phyloP scores from a whole-genome alignment of 2,329 filamentous ascomycete species.

The Phaeoacremonium minimum region DNA sequence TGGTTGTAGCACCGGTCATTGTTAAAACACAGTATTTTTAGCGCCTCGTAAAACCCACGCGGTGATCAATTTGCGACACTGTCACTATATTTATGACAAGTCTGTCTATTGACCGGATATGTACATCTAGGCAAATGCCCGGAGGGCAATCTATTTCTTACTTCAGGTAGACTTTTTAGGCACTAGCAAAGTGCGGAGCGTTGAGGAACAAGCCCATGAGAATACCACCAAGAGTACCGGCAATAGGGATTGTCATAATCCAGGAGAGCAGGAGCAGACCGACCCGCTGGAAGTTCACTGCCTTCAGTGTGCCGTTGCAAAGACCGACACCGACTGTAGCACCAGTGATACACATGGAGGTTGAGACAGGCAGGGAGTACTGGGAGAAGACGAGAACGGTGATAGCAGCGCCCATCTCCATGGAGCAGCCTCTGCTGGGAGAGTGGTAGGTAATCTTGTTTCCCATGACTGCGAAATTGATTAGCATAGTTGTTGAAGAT shows the following conservation, averaged over 20 bases:
- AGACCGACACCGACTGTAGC: conserved; percentile 75
- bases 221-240: conserved; percentile 49
- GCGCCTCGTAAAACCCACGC: no score
- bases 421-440: conserved; percentile 55
- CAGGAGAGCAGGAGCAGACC: conserved; percentile 63
- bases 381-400: conserved; percentile 74
- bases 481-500: conserved; percentile 10
- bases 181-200: conserved; percentile 52
- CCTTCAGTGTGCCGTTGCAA: conserved; percentile 67
- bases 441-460: conserved; percentile 75
- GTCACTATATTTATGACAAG: no score
- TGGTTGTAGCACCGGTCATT: no score
- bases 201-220: conserved; percentile 50
- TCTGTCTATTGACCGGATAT: no score
- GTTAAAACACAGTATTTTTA: no score
- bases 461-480: conserved; percentile 65
- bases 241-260: conserved; percentile 61
- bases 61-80: no score
- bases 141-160: no score
- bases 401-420: conserved; percentile 77
- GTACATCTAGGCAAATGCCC: no score
- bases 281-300: conserved; percentile 74
- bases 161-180: not conserved
- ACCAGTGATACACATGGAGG: conserved; percentile 76
- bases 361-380: conserved; percentile 71